A percentile compares a stretch with the other conserved stretches of the same genome.
Evolutionary conservation across 1,284 basidiomycete genomes (phyloP).

Genomic region (Irpex rosettiformis): DNA sequence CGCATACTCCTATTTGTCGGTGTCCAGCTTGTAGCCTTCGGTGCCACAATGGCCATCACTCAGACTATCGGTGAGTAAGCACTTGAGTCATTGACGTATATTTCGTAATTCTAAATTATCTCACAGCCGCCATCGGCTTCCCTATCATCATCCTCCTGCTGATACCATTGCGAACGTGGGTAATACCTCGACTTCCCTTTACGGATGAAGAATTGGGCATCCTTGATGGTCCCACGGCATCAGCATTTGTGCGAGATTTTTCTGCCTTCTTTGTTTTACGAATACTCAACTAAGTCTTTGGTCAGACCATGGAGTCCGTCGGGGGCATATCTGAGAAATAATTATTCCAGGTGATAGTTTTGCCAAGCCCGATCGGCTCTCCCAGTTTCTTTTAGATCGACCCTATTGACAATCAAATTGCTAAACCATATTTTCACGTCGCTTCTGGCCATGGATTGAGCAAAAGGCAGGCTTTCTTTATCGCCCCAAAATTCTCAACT

Average conservation of each 20-base stretch:
- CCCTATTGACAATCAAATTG: not conserved
- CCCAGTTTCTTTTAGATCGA: not conserved
- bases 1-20: slow-evolving; percentile 76
- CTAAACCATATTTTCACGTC: not conserved
- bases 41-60: slow-evolving; percentile 87
- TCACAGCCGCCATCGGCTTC: slow-evolving; percentile 84
- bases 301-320: slow-evolving; percentile 47
- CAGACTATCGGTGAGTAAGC: slow-evolving; percentile 78
- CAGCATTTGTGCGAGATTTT: slow-evolving; percentile 61
- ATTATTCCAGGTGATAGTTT: slow-evolving; percentile 8
- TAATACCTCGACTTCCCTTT: slow-evolving; percentile 81
- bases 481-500: no score
- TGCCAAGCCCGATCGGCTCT: slow-evolving; percentile 30
- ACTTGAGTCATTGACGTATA: not conserved
- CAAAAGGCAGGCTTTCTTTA: no score
- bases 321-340: slow-evolving; percentile 30
- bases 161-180: slow-evolving; percentile 74
- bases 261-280: not conserved
- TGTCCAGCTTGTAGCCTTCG: slow-evolving; percentile 86
- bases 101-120: not conserved
- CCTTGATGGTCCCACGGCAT: slow-evolving; percentile 86
- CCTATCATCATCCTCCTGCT: slow-evolving; percentile 87
- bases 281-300: not conserved
- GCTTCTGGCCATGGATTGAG: not conserved
- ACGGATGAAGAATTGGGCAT: slow-evolving; percentile 78